These are phyloP conservation scores for Hymenoscyphus fraxineus DNA, from an alignment of 2,329 filamentous ascomycete species.

Conservation along the genomic window DNA sequence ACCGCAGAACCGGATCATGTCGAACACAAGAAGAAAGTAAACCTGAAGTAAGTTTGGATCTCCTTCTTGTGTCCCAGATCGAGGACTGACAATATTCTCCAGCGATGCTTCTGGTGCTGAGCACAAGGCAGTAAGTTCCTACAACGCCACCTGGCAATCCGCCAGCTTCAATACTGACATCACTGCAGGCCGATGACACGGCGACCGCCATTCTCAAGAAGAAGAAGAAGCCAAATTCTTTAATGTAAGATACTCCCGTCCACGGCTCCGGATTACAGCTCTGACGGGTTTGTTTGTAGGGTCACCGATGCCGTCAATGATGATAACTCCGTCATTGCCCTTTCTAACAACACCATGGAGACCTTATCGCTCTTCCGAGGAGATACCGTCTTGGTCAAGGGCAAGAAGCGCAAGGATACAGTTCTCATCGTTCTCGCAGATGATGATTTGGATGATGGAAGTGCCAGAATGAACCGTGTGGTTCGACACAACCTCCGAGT, in stretches of 20 bases:
- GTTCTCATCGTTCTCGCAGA: slow-evolving; percentile 96
- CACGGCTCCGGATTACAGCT: slow-evolving; percentile 27
- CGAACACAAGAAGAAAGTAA: slow-evolving; percentile 77
- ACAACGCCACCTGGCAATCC: slow-evolving; percentile 27
- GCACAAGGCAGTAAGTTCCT: slow-evolving; percentile 67
- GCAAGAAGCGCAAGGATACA: slow-evolving; percentile 99
- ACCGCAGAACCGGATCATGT: slow-evolving; percentile 60
- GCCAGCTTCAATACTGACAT: slow-evolving; percentile 35
- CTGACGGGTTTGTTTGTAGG: slow-evolving; percentile 48
- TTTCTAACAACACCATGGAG: slow-evolving; percentile 99
- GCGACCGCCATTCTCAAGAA: slow-evolving; percentile 98
- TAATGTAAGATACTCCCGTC: slow-evolving; percentile 66
- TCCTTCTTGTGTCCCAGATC: slow-evolving; percentile 6
- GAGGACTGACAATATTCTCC: slow-evolving; percentile 38
- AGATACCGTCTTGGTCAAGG: slow-evolving; percentile 95
- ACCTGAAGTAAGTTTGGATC: slow-evolving; percentile 62
- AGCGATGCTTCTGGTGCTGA: slow-evolving; percentile 90
- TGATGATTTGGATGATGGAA: slow-evolving; percentile 96
- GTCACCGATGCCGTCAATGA: slow-evolving; percentile 98
- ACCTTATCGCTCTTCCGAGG: slow-evolving; percentile 96
- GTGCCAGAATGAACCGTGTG: slow-evolving; percentile 95
- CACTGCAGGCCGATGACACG: slow-evolving; percentile 73
- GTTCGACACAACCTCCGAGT: slow-evolving; percentile 97
- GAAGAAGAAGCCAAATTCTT: slow-evolving; percentile 99
- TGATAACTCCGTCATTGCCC: slow-evolving; percentile 98